Evolutionary conservation across 106 monocot species (phyloP).

Genomic region (Allium fistulosum): DNA sequence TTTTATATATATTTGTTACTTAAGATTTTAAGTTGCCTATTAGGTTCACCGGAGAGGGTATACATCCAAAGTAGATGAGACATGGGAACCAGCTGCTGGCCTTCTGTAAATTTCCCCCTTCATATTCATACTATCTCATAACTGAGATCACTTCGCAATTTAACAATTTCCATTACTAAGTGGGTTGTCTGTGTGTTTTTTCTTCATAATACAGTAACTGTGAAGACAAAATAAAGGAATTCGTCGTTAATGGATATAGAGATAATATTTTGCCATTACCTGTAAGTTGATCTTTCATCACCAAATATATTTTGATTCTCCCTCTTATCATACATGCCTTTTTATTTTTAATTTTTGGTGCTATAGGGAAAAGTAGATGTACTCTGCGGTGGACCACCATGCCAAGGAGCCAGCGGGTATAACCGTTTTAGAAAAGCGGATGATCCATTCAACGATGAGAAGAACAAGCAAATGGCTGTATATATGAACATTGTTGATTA

Average conservation of each 20-base stretch:
- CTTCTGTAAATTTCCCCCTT: constrained; percentile 21
- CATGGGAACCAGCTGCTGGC: constrained; percentile 52
- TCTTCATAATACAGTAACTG: constrained; percentile 28
- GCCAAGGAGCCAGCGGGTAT: constrained; percentile 89
- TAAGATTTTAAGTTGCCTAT: background rate
- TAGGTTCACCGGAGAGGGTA: constrained; percentile 69
- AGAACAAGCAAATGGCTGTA: constrained; percentile 63
- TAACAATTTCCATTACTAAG: too few species aligned
- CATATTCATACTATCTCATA: background rate
- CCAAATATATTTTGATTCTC: background rate
- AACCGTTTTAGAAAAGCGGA: constrained; percentile 61
- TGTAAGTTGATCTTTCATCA: constrained; percentile 15
- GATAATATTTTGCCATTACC: constrained; percentile 38
- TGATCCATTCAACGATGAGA: constrained; percentile 55
- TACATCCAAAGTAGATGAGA: constrained; percentile 29
- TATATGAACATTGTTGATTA: constrained; percentile 81
- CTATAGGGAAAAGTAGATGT: constrained; percentile 71
- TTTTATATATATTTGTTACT: too few species aligned
- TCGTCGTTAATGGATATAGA: constrained; percentile 37
- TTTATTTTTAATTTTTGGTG: background rate
- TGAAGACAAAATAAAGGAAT: constrained; percentile 26
- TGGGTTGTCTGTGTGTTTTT: background rate
- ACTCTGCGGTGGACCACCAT: constrained; percentile 92
- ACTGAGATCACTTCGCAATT: too few species aligned
- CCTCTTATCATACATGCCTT: background rate